A percentile compares a stretch with the other conserved stretches of the same genome.
Evolutionary conservation across 805 yeast genomes (phyloP).

Genomic region (Saturnispora mendoncae): DNA sequence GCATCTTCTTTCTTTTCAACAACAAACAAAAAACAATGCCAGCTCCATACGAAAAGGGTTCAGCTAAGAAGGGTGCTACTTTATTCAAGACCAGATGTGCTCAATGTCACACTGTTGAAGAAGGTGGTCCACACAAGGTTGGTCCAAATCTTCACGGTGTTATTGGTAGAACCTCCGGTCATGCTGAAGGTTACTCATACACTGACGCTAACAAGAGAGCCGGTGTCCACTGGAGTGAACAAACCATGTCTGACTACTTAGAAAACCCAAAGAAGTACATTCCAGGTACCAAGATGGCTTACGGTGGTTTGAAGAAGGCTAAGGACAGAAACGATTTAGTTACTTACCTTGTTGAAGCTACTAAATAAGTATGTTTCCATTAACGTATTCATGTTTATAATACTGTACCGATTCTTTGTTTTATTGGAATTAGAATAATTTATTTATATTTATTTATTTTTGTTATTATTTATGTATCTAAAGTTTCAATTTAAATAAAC

Average conservation of each 20-base stretch:
- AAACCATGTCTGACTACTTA: constrained; percentile 88
- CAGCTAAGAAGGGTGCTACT: constrained; percentile 92
- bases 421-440: neutral
- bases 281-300: constrained; percentile 99
- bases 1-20: neutral
- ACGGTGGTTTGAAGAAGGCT: constrained; percentile 98
- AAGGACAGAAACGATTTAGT: constrained; percentile 97
- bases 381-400: neutral
- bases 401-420: no score
- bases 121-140: constrained; percentile 95
- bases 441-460: constrained; percentile 5
- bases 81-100: constrained; percentile 98
- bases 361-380: constrained; percentile 31
- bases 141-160: constrained; percentile 98
- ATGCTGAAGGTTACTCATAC: constrained; percentile 88
- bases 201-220: constrained; percentile 98
- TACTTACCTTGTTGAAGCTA: constrained; percentile 63
- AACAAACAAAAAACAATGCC: constrained; percentile 25
- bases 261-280: constrained; percentile 99
- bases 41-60: constrained; percentile 42
- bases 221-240: constrained; percentile 81
- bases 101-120: constrained; percentile 96
- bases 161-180: constrained; percentile 86
- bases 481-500: constrained; percentile 22
- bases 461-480: neutral